phyloP scores from a whole-genome alignment of 495 filamentous ascomycete species.

The Lasiosphaeria miniovina region DNA sequence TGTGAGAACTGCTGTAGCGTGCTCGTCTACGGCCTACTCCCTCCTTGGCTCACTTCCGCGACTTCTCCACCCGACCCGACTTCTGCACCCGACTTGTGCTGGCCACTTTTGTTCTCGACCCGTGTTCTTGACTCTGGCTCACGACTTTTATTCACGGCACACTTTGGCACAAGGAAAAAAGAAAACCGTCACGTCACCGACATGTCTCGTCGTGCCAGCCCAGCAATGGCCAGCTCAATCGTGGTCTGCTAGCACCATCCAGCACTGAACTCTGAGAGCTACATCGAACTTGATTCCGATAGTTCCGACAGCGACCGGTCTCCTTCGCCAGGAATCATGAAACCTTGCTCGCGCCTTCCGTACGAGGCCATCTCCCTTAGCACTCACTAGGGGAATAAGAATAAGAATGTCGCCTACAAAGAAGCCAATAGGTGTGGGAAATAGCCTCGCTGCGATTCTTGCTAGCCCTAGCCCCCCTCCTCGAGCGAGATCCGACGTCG shows the following conservation, averaged over 20 bases:
- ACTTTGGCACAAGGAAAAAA: no score
- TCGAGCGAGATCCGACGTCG: background rate
- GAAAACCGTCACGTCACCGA: no score
- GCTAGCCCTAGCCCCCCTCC: background rate
- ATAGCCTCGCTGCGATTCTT: background rate
- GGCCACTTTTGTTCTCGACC: background rate
- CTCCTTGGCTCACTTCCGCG: background rate
- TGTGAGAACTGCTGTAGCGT: slow-evolving; percentile 35
- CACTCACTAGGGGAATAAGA: background rate
- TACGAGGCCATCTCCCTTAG: slow-evolving; percentile 6
- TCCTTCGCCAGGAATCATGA: background rate
- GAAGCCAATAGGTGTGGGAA: slow-evolving; percentile 10
- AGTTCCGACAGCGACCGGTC: background rate
- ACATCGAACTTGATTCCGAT: slow-evolving; percentile 12
- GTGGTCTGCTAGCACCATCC: background rate
- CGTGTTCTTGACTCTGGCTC: background rate
- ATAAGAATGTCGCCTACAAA: background rate
- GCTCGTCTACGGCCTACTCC: slow-evolving; percentile 2
- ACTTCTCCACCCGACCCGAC: background rate
- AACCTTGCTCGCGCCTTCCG: background rate
- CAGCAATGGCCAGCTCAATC: no score
- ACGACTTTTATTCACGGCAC: no score
- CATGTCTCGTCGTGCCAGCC: no score
- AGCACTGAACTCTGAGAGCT: slow-evolving; percentile 5
- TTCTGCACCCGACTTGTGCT: background rate